These are phyloP conservation scores for Corymbia maculata DNA, from an alignment of 345 rosid species.

Conservation along the genomic window DNA sequence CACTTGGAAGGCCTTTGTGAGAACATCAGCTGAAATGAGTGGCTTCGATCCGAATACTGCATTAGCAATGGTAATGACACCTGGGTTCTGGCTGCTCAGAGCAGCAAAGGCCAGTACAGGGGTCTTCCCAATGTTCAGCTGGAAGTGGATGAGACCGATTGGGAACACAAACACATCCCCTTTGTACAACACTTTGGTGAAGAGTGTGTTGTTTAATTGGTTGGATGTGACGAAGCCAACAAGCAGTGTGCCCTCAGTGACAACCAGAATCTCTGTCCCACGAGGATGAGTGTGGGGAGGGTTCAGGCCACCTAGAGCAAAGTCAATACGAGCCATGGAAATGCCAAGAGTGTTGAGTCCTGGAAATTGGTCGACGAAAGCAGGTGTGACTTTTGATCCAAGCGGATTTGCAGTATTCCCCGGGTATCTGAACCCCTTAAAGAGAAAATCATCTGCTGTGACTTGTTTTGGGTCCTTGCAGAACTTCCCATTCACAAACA, in stretches of 20 bases:
- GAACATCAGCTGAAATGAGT: conserved; percentile 3
- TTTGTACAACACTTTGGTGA: conserved; percentile 1
- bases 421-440: neutral
- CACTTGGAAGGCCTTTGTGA: conserved; percentile 30
- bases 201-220: conserved; percentile 1
- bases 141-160: conserved; percentile 20
- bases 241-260: conserved; percentile 11
- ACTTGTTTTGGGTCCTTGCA: conserved; percentile 12
- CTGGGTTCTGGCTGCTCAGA: conserved; percentile 16
- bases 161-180: conserved; percentile 35
- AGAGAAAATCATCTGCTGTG: conserved; percentile 7
- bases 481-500: conserved; percentile 10
- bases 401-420: neutral
- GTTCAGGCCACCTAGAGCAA: conserved; percentile 15
- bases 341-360: conserved; percentile 19
- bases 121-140: conserved; percentile 17
- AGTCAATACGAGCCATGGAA: conserved; percentile 13
- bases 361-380: neutral
- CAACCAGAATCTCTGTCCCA: conserved; percentile 23
- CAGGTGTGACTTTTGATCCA: conserved; percentile 7
- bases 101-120: conserved; percentile 14
- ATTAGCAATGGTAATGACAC: conserved; percentile 12
- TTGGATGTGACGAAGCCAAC: conserved; percentile 27
- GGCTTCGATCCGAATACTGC: conserved; percentile 7
- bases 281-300: conserved; percentile 38